Conservation (phyloP, 345 rosid genomes). For the Noccaea bulbosa region DNA sequence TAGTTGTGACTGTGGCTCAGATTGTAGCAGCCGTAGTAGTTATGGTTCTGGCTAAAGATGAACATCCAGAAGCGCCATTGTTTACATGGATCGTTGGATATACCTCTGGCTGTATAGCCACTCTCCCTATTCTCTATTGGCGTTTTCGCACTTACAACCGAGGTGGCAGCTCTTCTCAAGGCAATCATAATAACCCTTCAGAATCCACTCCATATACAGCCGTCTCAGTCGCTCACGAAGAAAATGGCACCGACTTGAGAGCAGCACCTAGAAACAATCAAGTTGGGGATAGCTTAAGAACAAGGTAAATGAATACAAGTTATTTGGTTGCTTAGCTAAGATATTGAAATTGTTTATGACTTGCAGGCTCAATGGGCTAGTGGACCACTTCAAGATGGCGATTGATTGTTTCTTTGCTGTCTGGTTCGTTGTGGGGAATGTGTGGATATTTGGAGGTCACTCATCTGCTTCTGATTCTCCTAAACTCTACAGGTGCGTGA, state of each 20-base stretch:
- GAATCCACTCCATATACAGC: constrained; percentile 67
- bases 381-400: constrained; percentile 89
- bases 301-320: constrained; percentile 47
- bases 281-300: constrained; percentile 46
- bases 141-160: constrained; percentile 59
- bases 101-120: constrained; percentile 79
- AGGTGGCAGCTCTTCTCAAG: constrained; percentile 50
- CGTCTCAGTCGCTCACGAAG: constrained; percentile 65
- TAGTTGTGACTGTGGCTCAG: constrained; percentile 68
- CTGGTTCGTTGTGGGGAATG: constrained; percentile 96
- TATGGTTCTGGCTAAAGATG: constrained; percentile 63
- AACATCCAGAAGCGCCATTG: constrained; percentile 79
- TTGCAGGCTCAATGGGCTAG: constrained; percentile 67
- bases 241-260: constrained; percentile 42
- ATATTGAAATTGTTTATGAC: constrained; percentile 11
- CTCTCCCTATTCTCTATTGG: constrained; percentile 84
- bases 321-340: constrained; percentile 10
- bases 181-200: constrained; percentile 42
- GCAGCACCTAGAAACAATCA: constrained; percentile 44
- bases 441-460: constrained; percentile 93
- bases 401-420: constrained; percentile 92
- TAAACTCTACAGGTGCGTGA: constrained; percentile 70
- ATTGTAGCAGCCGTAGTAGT: constrained; percentile 80
- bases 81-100: constrained; percentile 85
- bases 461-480: constrained; percentile 81